Evolutionary conservation across 192 early-diverging fungal genomes (phyloP), one percentile per base, ranked within the genome.

Genomic region (Mortierella hygrophila): DNA sequence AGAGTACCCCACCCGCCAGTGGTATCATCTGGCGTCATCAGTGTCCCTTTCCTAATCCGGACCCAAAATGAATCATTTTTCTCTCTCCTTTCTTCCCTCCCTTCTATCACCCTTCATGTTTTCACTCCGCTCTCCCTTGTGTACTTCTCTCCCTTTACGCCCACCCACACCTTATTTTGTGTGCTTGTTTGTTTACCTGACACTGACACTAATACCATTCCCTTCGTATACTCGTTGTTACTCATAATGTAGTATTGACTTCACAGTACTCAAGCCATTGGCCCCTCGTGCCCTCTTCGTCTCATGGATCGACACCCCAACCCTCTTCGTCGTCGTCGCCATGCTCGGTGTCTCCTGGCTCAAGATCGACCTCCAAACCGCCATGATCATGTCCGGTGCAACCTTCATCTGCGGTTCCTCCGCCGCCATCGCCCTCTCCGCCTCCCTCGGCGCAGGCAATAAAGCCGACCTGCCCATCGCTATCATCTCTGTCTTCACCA

Each of bases 331-430:
- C 71, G 81, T 88, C 0, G 85, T 92, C 21, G 90, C 91, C 32
- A 85, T 85, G 26, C 68, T 92, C 20, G 91, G 91, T n/a, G 79
- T 80, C 74, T 78, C 63, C n/a, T 80, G 77, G 49, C 74, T 92
- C 40, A 85, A 85, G 37, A 92, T 92, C 47, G 91, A 92, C 69
- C 70, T 88, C 21, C 91, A 92, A 60, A 90, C 84, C 18, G 32
- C 85, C 42, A 90, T 92, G 44, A 90, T 92, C 78, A 89, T 92
- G 89, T 89, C 88, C 5, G 91, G 90, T 0, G 91, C 91, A 1
- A 92, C 90, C 41, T 92, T 90, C 70, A 92, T 90, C 60, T 92
- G 91, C 68, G 91, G 91, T 38, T 92, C 90, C 23, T 89, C 89
- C 18, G 83, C 83, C 20, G 91, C 90, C 37, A 89, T 92, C 76